Percentiles rank a stretch among this genome's conserved stretches.
Conservation (phyloP, 2,329 filamentous ascomycete genomes). For the Diaporthe australafricana region DNA sequence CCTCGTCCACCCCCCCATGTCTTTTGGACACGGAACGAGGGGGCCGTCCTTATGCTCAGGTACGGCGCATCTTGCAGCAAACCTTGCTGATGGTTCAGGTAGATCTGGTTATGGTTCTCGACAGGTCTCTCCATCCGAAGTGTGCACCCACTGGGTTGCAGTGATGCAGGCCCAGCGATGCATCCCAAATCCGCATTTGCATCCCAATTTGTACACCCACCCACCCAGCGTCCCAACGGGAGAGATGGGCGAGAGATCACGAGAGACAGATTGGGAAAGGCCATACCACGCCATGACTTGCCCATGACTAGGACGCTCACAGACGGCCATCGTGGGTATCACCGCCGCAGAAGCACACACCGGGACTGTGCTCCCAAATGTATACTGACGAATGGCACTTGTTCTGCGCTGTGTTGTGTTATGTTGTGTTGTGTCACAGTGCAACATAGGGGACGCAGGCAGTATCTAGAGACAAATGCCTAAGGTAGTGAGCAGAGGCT, state of each 20-base stretch:
- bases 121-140: conserved; percentile 25
- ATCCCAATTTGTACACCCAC: conserved; percentile 21
- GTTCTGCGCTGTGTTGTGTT: not conserved
- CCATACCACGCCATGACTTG: not conserved
- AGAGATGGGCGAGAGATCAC: conserved; percentile 21
- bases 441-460: conserved; percentile 3
- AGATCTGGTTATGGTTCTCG: conserved; percentile 22
- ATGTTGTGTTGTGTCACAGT: conserved; percentile 13
- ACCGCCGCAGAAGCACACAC: conserved; percentile 1
- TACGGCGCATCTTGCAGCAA: conserved; percentile 15
- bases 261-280: conserved; percentile 25
- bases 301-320: conserved; percentile 27
- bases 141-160: conserved; percentile 29
- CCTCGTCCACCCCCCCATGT: not conserved
- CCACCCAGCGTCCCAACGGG: conserved; percentile 13
- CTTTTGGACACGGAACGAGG: conserved; percentile 23
- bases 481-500: not conserved
- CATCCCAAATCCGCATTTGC: conserved; percentile 26
- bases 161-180: conserved; percentile 30
- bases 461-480: not conserved
- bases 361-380: conserved; percentile 5
- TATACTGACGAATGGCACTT: conserved; percentile 9
- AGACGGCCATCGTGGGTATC: conserved; percentile 2
- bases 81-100: conserved; percentile 9
- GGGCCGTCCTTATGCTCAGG: conserved; percentile 23